Evolutionary conservation across 2,329 filamentous ascomycete species (phyloP).

Genomic region (Cercospora sojina): DNA sequence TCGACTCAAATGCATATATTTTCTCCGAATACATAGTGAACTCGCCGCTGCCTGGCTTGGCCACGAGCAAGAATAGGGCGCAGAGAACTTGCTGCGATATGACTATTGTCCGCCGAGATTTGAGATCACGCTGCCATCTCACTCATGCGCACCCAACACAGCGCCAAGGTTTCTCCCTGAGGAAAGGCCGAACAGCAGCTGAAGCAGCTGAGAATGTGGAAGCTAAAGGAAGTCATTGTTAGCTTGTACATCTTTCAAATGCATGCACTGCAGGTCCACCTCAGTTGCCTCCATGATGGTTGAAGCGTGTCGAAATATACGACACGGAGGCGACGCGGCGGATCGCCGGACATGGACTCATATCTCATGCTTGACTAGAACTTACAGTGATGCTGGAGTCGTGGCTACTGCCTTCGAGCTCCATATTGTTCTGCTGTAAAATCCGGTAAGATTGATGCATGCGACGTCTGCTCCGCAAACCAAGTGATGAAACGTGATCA

Average conservation of each 20-base stretch:
- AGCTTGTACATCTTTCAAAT: neutral
- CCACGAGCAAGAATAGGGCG: neutral
- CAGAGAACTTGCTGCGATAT: neutral
- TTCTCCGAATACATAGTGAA: neutral
- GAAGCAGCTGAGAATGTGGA: slow-evolving; percentile 31
- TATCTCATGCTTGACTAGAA: neutral
- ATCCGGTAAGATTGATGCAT: slow-evolving; percentile 63
- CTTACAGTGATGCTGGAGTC: slow-evolving; percentile 56
- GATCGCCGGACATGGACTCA: neutral
- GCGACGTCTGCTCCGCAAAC: slow-evolving; percentile 57
- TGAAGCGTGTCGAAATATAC: neutral
- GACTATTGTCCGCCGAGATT: neutral
- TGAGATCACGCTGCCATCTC: neutral
- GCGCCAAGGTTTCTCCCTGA: neutral
- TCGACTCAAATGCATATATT: neutral
- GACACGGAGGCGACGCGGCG: neutral
- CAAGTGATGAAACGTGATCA: slow-evolving; percentile 43
- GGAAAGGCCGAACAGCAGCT: slow-evolving; percentile 28
- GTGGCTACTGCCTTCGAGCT: slow-evolving; percentile 57
- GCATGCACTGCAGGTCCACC: neutral
- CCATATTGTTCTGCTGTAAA: slow-evolving; percentile 61
- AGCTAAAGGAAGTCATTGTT: slow-evolving; percentile 22
- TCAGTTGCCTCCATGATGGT: neutral
- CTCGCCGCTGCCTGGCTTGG: neutral
- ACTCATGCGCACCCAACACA: neutral